Conservation (phyloP, 805 yeast genomes). For the Cyberlindnera americana region DNA sequence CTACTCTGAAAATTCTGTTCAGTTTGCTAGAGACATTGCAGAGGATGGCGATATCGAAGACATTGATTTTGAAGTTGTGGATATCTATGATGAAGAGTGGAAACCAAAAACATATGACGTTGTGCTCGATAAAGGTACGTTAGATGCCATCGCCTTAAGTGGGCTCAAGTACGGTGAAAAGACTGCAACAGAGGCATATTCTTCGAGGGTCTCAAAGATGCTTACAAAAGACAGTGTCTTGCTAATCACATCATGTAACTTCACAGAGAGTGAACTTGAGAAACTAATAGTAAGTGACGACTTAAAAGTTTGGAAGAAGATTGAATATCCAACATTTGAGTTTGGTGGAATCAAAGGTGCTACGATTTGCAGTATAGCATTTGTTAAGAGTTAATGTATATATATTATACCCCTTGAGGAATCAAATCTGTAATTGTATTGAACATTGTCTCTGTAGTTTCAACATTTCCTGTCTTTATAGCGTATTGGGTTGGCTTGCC, state of each 20-base stretch:
- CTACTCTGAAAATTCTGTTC: slow-evolving; percentile 77
- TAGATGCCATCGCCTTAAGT: slow-evolving; percentile 93
- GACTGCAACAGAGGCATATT: slow-evolving; percentile 58
- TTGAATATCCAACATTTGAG: slow-evolving; percentile 76
- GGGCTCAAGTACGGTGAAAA: slow-evolving; percentile 45
- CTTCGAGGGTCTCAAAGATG: slow-evolving; percentile 52
- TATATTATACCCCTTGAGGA: slow-evolving; percentile 17
- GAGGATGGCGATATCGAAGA: slow-evolving; percentile 33
- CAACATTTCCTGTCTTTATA: slow-evolving; percentile 62
- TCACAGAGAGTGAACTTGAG: slow-evolving; percentile 75
- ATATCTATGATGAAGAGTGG: slow-evolving; percentile 50
- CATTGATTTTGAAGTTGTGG: slow-evolving; percentile 62
- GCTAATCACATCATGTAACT: slow-evolving; percentile 89
- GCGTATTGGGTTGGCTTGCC: slow-evolving; percentile 81
- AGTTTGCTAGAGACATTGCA: slow-evolving; percentile 65
- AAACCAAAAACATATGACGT: slow-evolving; percentile 54
- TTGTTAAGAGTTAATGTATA: slow-evolving; percentile 36
- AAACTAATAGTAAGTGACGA: slow-evolving; percentile 43
- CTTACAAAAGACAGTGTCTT: slow-evolving; percentile 56
- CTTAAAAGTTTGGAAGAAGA: slow-evolving; percentile 58
- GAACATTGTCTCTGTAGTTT: slow-evolving; percentile 54
- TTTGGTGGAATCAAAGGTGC: slow-evolving; percentile 91
- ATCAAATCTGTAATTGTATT: slow-evolving; percentile 40
- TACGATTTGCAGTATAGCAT: slow-evolving; percentile 84
- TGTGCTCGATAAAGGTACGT: slow-evolving; percentile 89